A percentile compares a stretch with the other conserved stretches of the same genome.
phyloP scores from a whole-genome alignment of 768 basidiomycete species.

The Mrakia blollopis region DNA sequence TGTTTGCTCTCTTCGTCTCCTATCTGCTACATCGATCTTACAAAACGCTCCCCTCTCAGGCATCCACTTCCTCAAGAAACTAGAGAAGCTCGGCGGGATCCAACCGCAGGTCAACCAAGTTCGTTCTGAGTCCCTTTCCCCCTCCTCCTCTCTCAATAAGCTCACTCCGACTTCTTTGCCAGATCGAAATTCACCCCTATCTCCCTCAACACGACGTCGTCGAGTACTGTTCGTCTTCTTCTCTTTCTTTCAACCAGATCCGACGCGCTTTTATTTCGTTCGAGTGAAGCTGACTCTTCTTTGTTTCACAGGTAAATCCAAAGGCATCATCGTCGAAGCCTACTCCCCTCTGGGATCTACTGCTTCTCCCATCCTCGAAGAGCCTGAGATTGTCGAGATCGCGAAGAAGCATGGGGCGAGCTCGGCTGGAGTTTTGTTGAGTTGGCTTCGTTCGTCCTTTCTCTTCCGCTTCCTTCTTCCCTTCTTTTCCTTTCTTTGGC shows the following conservation, averaged over 20 bases:
- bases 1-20: too few species aligned
- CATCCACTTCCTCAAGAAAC: slow-evolving; percentile 13
- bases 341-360: slow-evolving; percentile 47
- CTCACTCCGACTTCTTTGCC: not conserved
- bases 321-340: slow-evolving; percentile 17
- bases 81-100: slow-evolving; percentile 10
- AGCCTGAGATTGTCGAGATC: slow-evolving; percentile 56
- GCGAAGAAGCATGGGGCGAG: slow-evolving; percentile 58
- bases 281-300: not conserved
- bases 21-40: too few species aligned
- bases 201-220: slow-evolving; percentile 69
- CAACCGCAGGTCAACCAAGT: slow-evolving; percentile 12
- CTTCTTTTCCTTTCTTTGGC: not conserved
- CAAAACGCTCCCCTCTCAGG: not conserved
- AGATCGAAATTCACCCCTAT: slow-evolving; percentile 66
- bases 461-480: not conserved
- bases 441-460: not conserved
- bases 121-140: not conserved
- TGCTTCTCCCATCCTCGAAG: slow-evolving; percentile 60
- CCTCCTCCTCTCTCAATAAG: not conserved
- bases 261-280: not conserved
- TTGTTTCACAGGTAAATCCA: not conserved
- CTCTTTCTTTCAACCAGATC: not conserved
- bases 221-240: slow-evolving; percentile 56
- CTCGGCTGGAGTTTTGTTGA: slow-evolving; percentile 1